Evolutionary conservation across 2,329 filamentous ascomycete species (phyloP).

Genomic region (Fusarium luffae): DNA sequence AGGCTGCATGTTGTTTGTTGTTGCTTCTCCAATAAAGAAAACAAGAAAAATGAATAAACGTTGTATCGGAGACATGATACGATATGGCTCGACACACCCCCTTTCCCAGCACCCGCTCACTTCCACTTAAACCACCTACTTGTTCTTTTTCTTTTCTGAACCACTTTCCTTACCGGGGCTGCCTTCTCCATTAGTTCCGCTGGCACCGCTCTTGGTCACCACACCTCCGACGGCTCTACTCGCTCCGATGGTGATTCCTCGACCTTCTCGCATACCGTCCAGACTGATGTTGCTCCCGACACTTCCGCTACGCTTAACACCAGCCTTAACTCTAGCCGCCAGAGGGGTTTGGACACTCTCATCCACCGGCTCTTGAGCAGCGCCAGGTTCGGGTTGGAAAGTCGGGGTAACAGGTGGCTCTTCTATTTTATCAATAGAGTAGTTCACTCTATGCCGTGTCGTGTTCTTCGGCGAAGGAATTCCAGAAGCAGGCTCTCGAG

Average conservation of each 20-base stretch:
- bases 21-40: conserved; percentile 17
- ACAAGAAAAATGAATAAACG: conserved; percentile 14
- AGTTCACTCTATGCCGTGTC: conserved; percentile 25
- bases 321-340: conserved; percentile 25
- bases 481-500: conserved; percentile 40
- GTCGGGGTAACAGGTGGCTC: conserved; percentile 34
- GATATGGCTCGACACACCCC: background rate
- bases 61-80: conserved; percentile 4
- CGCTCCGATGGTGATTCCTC: conserved; percentile 55
- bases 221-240: conserved; percentile 52
- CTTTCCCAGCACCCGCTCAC: background rate
- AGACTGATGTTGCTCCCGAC: conserved; percentile 53
- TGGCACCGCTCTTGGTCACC: conserved; percentile 47
- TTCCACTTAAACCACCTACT: conserved; percentile 8
- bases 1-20: background rate
- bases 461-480: conserved; percentile 37
- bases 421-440: conserved; percentile 24
- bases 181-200: conserved; percentile 34
- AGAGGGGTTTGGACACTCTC: conserved; percentile 34
- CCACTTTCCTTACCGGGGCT: conserved; percentile 15
- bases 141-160: conserved; percentile 37
- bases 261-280: conserved; percentile 52
- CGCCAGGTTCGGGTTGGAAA: conserved; percentile 1
- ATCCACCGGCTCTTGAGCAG: conserved; percentile 30
- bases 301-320: conserved; percentile 43